Evolutionary conservation across 2,329 filamentous ascomycete genomes (phyloP), one percentile per base, ranked within the genome.

Genomic region (Botrytis porri): DNA sequence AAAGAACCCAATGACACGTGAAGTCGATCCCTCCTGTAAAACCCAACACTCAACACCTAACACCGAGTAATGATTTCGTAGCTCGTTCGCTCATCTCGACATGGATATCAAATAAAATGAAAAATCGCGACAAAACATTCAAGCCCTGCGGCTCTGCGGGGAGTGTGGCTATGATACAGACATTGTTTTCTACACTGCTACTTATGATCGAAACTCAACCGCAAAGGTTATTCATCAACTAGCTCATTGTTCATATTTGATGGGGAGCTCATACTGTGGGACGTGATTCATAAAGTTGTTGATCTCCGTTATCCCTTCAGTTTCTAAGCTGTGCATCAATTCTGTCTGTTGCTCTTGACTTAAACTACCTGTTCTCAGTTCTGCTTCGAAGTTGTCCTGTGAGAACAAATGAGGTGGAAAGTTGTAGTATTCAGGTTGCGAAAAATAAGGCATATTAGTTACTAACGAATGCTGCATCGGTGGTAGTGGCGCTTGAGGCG

Each of bases 281-380:
- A 73, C 73, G 39, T 78, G 73, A 74, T 82, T 88, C 77, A 91
- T 81, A 72, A 89, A 88, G 22, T 85, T 85, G 75, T 90, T 86
- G 77, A 91, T 90, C 69, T 90, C 89, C 39, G 83, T 84, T 80
- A 90, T 83, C 0, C 89, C 89, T 76, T 91, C 88, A 77, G 85
- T 92, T 81, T 96, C 92, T 48, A 97, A 86, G 66, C 90, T 90
- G 72, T 90, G 89, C 92, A 97, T 94, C 54, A 97, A 84, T 83
- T 97, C 93, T 75, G 91, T 83, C 82, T 96, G 93, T 82, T 97
- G 93, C 79, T 93, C 88, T 75, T 94, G 91, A 74, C 90, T 95
- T 45, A 97, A 84, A 74, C 87, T 92, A 76, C 90, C 93, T 78
- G 89, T 89, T 74, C 80, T 88, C 87, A 80, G 81, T 75, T 83